Evolutionary conservation across 2,329 filamentous ascomycete genomes (phyloP), one percentile per base, ranked within the genome.

Genomic region (Trichoderma citrinoviride): DNA sequence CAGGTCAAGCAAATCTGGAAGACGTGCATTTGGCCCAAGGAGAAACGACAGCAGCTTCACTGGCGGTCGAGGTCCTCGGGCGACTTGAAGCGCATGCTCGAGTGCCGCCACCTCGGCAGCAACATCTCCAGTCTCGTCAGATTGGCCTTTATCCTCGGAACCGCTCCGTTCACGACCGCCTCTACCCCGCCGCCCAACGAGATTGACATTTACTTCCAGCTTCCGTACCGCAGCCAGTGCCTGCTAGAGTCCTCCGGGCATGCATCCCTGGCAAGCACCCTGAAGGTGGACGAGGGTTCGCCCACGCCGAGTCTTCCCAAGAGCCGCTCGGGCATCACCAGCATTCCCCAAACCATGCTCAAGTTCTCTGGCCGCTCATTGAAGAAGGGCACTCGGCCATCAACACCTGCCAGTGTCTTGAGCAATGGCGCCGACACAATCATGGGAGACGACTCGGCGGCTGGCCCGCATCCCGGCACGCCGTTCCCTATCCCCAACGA

Each of bases 1-100:
- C 75, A 76, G 62, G 75, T 81, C 55, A 80, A 81, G 73, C 72
- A 75, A 12, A 76, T 77, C 44, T 81, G 78, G 78, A 81, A 81
- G 72, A 78, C 76, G 15, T 78, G 78, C 63, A 78, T 80, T 61
- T 80, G 78, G 78, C 77, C 78, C 46, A 81, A 80, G 72, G 77
- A 78, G 65, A 77, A 78, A 65, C 74, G 79, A 5, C 75, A 75
- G 65, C 72, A 76, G 25, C 73, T 81, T 12, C 72, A 73, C 49
- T 81, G 79, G 79, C 74, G 76, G 10, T 71, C 77, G 1, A 74
- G 78, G 8, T 79, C 77, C 3, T 80, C 79, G 2, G 77, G 77
- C 2, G 78, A 81, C 33, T 71, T 81, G 23, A 79, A 77, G 73
- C 78, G 78, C 14, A 78, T 80, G 71, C 77, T 81, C 47, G 79